A percentile compares a stretch with the other conserved stretches of the same genome.
Conservation (phyloP, 1,139 yeast genomes). For the Debaryomyces subglobosus region DNA sequence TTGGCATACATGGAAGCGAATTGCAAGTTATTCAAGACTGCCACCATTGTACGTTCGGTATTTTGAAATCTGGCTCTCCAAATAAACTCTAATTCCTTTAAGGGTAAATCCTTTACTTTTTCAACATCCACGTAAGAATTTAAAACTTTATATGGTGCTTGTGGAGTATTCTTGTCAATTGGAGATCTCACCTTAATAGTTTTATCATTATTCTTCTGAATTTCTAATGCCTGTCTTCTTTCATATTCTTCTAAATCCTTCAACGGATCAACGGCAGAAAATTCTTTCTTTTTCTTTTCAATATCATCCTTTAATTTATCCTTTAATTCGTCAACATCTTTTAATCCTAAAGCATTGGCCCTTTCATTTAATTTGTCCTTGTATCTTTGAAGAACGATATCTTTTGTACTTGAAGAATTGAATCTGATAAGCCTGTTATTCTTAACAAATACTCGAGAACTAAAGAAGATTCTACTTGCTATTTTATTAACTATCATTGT, state of each 20-base stretch:
- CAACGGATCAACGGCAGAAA: constrained; percentile 70
- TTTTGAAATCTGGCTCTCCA: constrained; percentile 88
- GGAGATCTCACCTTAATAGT: constrained; percentile 63
- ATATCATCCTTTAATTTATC: constrained; percentile 65
- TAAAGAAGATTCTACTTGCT: background rate
- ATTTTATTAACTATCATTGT: background rate
- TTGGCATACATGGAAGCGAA: constrained; percentile 63
- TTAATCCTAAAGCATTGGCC: constrained; percentile 40
- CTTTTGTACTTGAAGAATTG: constrained; percentile 2
- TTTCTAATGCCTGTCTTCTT: constrained; percentile 34
- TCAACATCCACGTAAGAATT: constrained; percentile 70
- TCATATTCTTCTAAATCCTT: constrained; percentile 65
- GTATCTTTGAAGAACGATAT: constrained; percentile 23
- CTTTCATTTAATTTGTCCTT: constrained; percentile 36
- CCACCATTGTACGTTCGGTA: constrained; percentile 64
- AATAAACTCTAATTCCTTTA: constrained; percentile 71
- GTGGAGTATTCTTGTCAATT: constrained; percentile 46
- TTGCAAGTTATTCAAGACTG: constrained; percentile 58
- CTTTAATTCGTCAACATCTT: constrained; percentile 63
- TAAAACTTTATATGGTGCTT: constrained; percentile 69
- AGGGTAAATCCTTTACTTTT: constrained; percentile 59
- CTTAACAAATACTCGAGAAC: background rate
- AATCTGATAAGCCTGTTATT: background rate
- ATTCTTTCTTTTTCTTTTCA: constrained; percentile 54
- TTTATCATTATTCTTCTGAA: constrained; percentile 55